phyloP scores from a whole-genome alignment of 73 alveolate species.

The Blepharisma japonicum region DNA sequence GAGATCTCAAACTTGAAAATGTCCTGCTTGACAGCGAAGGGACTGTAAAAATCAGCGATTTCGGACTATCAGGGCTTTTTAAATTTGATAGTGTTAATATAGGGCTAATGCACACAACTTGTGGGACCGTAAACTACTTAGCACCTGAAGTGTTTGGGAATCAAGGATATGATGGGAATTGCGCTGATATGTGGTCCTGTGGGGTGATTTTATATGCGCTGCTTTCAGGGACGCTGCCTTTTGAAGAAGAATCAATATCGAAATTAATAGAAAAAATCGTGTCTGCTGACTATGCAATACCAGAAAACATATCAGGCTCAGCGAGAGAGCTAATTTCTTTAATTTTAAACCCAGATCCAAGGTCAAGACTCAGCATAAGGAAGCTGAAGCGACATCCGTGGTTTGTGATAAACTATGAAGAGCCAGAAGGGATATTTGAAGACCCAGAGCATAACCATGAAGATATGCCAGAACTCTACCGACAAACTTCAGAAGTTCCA shows the following conservation, averaged over 20 bases:
- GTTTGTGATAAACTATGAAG: slow-evolving; percentile 26
- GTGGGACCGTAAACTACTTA: slow-evolving; percentile 42
- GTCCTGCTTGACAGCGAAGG: slow-evolving; percentile 68
- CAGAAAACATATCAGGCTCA: slow-evolving; percentile 38
- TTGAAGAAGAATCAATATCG: slow-evolving; percentile 52
- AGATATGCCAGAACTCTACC: neutral
- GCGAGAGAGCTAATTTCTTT: slow-evolving; percentile 31
- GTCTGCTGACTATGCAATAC: slow-evolving; percentile 35
- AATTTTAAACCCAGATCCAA: slow-evolving; percentile 37
- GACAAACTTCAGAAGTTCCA: neutral
- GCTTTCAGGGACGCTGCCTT: neutral
- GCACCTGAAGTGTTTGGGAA: slow-evolving; percentile 26
- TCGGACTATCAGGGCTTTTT: slow-evolving; percentile 63
- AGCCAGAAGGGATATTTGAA: neutral
- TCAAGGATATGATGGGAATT: slow-evolving; percentile 25
- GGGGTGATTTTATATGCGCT: slow-evolving; percentile 2
- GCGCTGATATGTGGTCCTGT: neutral
- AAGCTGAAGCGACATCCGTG: slow-evolving; percentile 40
- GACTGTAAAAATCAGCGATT: slow-evolving; percentile 74
- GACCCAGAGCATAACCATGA: neutral
- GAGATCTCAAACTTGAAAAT: slow-evolving; percentile 89
- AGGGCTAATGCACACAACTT: slow-evolving; percentile 47
- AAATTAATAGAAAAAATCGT: slow-evolving; percentile 45
- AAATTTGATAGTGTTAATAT: slow-evolving; percentile 35
- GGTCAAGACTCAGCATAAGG: slow-evolving; percentile 32